Conservation (phyloP, 148 eudicot species). For the Rhododendron kiyosumense region DNA sequence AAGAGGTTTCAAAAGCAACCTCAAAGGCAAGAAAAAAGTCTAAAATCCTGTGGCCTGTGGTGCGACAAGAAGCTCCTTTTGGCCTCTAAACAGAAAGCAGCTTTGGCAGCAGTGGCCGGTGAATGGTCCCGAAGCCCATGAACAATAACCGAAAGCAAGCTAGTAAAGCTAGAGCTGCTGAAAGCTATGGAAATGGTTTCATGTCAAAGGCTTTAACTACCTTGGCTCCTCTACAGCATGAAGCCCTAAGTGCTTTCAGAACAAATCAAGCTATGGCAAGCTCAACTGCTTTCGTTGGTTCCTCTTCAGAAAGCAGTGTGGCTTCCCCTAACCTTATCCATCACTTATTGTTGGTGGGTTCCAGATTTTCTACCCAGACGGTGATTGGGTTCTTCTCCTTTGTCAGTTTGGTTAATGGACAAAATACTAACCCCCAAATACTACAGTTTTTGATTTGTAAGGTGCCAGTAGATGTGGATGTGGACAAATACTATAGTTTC, state of each 20-base stretch:
- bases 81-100: conserved; percentile 50
- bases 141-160: conserved; percentile 45
- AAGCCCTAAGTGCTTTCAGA: conserved; percentile 63
- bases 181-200: conserved; percentile 11
- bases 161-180: conserved; percentile 39
- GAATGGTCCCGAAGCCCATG: conserved; percentile 38
- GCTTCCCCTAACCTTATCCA: conserved; percentile 67
- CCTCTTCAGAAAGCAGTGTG: conserved; percentile 95
- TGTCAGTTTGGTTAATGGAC: too few relatives aligned
- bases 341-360: too few relatives aligned
- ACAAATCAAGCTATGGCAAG: conserved; percentile 43
- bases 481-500: too few relatives aligned
- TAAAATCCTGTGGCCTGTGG: conserved; percentile 74
- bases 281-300: conserved; percentile 39
- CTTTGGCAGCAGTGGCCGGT: conserved; percentile 55
- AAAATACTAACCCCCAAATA: too few relatives aligned
- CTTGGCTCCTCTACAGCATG: conserved; percentile 68
- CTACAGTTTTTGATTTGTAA: too few relatives aligned
- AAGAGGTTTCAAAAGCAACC: conserved; percentile 86
- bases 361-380: too few relatives aligned
- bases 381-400: too few relatives aligned
- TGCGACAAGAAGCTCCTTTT: conserved; percentile 32
- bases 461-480: too few relatives aligned
- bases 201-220: conserved; percentile 39
- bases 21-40: conserved; percentile 95